phyloP scores from a whole-genome alignment of 78 protist genomes.

The Dictyostelium citrinum region DNA sequence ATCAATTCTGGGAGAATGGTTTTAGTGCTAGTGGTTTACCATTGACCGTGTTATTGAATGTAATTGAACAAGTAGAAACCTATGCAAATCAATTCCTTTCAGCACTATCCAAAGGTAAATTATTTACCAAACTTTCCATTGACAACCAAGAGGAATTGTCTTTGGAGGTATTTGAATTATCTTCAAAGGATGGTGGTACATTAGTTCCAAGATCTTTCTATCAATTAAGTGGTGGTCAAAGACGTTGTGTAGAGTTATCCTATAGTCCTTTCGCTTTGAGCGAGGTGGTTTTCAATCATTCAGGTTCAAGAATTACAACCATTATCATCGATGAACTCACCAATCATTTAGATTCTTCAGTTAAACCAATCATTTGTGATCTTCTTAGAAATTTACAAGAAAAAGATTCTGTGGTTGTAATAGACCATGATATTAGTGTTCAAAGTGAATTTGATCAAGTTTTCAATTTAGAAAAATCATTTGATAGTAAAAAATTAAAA shows the following conservation, averaged over 20 bases:
- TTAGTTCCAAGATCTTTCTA: neutral
- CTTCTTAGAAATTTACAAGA: slow-evolving; percentile 39
- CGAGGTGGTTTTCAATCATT: slow-evolving; percentile 48
- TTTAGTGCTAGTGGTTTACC: slow-evolving; percentile 41
- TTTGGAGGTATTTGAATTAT: slow-evolving; percentile 32
- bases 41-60: neutral
- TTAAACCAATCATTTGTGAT: slow-evolving; percentile 70
- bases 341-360: slow-evolving; percentile 29
- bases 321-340: slow-evolving; percentile 45
- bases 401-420: slow-evolving; percentile 43
- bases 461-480: neutral
- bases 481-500: neutral
- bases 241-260: slow-evolving; percentile 63
- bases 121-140: slow-evolving; percentile 8
- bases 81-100: slow-evolving; percentile 63
- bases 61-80: slow-evolving; percentile 20
- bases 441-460: slow-evolving; percentile 57
- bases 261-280: slow-evolving; percentile 48
- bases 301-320: neutral
- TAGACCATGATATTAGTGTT: slow-evolving; percentile 48
- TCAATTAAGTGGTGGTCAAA: slow-evolving; percentile 58
- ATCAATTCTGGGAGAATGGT: slow-evolving; percentile 56
- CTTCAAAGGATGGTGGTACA: neutral
- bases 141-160: slow-evolving; percentile 23
- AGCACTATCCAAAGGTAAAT: neutral